Conservation (phyloP, 495 filamentous ascomycete species). For the Opeltia flavorubescens region DNA sequence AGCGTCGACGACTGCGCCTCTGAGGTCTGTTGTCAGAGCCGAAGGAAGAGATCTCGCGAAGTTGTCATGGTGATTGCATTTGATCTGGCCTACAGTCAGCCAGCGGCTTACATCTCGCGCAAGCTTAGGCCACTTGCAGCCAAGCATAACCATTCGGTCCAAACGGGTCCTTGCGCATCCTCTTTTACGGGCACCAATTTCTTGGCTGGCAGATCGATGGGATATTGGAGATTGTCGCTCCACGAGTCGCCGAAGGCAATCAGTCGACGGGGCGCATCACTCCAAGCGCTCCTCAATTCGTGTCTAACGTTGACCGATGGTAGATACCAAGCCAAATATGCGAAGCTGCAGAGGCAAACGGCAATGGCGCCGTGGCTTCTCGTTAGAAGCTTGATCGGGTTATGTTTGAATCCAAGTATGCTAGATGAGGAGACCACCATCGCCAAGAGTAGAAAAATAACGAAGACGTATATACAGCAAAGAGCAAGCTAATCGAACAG, state of each 20-base stretch:
- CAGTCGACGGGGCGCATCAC: conserved; percentile 17
- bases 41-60: conserved; percentile 25
- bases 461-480: neutral
- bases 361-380: neutral
- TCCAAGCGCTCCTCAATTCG: conserved; percentile 6
- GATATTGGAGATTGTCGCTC: conserved; percentile 29
- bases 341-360: neutral
- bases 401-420: neutral
- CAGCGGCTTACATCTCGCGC: neutral
- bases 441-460: neutral
- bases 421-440: neutral
- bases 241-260: conserved; percentile 37
- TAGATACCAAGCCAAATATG: neutral
- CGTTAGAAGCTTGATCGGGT: neutral
- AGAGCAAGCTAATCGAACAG: no score
- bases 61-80: conserved; percentile 31
- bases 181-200: conserved; percentile 7
- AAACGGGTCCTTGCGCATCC: conserved; percentile 24
- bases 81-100: conserved; percentile 18
- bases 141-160: conserved; percentile 33
- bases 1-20: conserved; percentile 28
- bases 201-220: conserved; percentile 10
- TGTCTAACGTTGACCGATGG: neutral
- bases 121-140: conserved; percentile 17
- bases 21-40: conserved; percentile 19